Evolutionary conservation across 441 rosid species (phyloP).

Genomic region (Mallotus japonicus): DNA sequence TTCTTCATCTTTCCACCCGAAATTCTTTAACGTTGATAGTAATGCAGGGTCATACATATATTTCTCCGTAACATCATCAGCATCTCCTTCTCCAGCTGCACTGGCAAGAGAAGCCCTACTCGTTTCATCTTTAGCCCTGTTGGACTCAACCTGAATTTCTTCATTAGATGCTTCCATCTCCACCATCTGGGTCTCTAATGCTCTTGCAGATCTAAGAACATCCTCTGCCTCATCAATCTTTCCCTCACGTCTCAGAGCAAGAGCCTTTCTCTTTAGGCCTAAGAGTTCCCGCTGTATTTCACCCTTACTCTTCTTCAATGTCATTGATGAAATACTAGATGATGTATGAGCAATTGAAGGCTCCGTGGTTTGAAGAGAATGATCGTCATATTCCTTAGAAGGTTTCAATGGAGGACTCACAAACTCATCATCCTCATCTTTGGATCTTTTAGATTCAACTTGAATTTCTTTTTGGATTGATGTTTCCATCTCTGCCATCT

Average conservation of each 20-base stretch:
- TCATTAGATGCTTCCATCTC: constrained; percentile 47
- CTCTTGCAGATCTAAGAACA: constrained; percentile 54
- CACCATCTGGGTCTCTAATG: constrained; percentile 55
- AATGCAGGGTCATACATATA: constrained; percentile 60
- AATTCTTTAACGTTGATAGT: constrained; percentile 46
- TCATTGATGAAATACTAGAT: constrained; percentile 23
- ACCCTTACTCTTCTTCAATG: constrained; percentile 47
- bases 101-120: constrained; percentile 26
- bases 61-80: constrained; percentile 45
- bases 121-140: constrained; percentile 22
- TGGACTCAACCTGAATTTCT: constrained; percentile 29
- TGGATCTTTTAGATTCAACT: not conserved
- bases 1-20: constrained; percentile 55
- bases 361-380: constrained; percentile 24
- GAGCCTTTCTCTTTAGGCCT: constrained; percentile 77
- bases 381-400: constrained; percentile 27
- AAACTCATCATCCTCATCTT: constrained; percentile 27
- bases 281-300: constrained; percentile 86
- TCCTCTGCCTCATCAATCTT: constrained; percentile 80
- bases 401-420: constrained; percentile 22
- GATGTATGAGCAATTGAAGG: constrained; percentile 26
- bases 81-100: constrained; percentile 38
- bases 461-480: not conserved
- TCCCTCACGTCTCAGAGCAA: constrained; percentile 74
- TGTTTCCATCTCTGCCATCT: constrained; percentile 40